Evolutionary conservation across 805 yeast genomes (phyloP).

Genomic region (Ogataea dorogensis): DNA sequence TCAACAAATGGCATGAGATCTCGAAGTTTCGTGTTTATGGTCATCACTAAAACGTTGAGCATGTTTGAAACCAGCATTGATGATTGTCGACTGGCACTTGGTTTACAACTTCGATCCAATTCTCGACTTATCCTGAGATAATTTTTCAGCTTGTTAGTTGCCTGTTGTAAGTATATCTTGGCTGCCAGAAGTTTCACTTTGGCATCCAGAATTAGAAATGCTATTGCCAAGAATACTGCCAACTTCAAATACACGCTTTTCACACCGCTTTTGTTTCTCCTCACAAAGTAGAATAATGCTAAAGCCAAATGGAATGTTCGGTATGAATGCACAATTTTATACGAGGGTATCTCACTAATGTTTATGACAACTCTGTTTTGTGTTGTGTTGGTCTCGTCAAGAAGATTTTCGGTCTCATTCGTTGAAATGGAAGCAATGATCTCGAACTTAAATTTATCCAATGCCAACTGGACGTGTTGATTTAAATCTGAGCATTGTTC

Average conservation of each 20-base stretch:
- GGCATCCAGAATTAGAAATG: conserved; percentile 18
- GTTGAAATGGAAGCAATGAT: conserved; percentile 25
- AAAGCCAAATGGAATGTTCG: conserved; percentile 18
- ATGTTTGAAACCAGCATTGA: conserved; percentile 17
- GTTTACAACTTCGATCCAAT: conserved; percentile 16
- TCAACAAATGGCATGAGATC: conserved; percentile 18
- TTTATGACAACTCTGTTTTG: conserved; percentile 11
- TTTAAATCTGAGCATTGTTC: background rate
- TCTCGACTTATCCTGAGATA: conserved; percentile 14
- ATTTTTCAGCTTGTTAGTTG: conserved; percentile 18
- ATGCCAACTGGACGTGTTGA: conserved; percentile 7
- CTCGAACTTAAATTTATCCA: conserved; percentile 29
- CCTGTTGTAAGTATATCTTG: conserved; percentile 19
- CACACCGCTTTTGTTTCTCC: conserved; percentile 4
- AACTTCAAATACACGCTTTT: conserved; percentile 9
- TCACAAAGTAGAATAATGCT: conserved; percentile 20
- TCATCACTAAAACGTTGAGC: conserved; percentile 20
- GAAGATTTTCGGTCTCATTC: conserved; percentile 13
- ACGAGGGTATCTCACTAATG: conserved; percentile 19
- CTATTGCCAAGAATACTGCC: conserved; percentile 13
- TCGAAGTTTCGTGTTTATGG: conserved; percentile 20
- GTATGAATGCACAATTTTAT: conserved; percentile 22
- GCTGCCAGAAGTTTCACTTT: conserved; percentile 21
- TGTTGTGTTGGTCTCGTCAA: background rate
- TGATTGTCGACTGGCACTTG: conserved; percentile 11